phyloP scores from a whole-genome alignment of 805 yeast genomes.

The Candida nemodendra region DNA sequence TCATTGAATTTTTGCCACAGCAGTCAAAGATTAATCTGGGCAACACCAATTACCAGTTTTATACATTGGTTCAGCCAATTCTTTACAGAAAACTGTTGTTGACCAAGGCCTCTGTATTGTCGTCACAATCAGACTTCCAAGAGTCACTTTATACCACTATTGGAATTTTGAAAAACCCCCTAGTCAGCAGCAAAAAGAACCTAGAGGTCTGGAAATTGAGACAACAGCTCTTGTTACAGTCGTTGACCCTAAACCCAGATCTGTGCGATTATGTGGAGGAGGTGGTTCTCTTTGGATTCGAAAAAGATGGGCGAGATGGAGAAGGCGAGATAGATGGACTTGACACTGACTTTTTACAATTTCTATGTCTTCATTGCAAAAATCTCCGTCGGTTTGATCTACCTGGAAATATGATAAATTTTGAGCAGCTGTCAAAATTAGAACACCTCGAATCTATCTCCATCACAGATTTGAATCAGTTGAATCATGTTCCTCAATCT shows the following conservation, averaged over 20 bases:
- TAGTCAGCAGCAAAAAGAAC: slow-evolving; percentile 36
- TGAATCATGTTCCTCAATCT: slow-evolving; percentile 19
- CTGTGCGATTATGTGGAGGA: slow-evolving; percentile 35
- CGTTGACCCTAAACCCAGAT: slow-evolving; percentile 35
- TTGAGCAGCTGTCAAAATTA: slow-evolving; percentile 6
- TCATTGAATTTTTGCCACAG: slow-evolving; percentile 38
- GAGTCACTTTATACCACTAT: slow-evolving; percentile 39
- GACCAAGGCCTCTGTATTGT: slow-evolving; percentile 33
- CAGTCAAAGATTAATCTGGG: slow-evolving; percentile 36
- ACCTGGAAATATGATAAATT: slow-evolving; percentile 6
- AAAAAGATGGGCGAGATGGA: too few relatives aligned
- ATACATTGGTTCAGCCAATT: slow-evolving; percentile 29
- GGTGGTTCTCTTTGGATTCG: slow-evolving; percentile 35
- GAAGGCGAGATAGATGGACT: slow-evolving; percentile 17
- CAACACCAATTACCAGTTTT: slow-evolving; percentile 31
- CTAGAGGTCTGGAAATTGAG: slow-evolving; percentile 37
- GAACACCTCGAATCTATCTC: slow-evolving; percentile 10
- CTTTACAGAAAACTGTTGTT: slow-evolving; percentile 40
- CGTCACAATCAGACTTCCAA: slow-evolving; percentile 29
- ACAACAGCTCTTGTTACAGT: slow-evolving; percentile 40
- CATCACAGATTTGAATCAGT: slow-evolving; percentile 19
- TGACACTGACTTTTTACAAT: slow-evolving; percentile 20
- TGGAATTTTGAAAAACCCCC: slow-evolving; percentile 35
- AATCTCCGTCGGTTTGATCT: slow-evolving; percentile 15
- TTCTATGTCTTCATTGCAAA: slow-evolving; percentile 20